A percentile compares a stretch with the other conserved stretches of the same genome.
Conservation (phyloP, 495 filamentous ascomycete genomes). For the Daldinia grandis region DNA sequence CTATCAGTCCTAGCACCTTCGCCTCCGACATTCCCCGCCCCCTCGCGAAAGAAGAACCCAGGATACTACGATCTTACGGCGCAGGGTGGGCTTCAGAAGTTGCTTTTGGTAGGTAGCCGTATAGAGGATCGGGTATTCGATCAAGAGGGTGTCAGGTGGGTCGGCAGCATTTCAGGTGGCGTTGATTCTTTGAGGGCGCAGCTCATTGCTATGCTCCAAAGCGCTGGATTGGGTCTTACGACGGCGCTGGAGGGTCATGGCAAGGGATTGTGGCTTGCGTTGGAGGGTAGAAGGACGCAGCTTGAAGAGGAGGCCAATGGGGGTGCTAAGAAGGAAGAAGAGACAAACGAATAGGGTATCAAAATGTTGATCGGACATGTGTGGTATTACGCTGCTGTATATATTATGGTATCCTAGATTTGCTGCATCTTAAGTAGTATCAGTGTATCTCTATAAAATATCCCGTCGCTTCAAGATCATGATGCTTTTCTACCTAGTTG, state of each 20-base stretch:
- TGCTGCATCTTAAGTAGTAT: not conserved
- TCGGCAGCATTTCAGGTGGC: slow-evolving; percentile 84
- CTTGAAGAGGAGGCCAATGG: slow-evolving; percentile 77
- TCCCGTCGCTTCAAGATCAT: not conserved
- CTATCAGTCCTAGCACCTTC: slow-evolving; percentile 78
- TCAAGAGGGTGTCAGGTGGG: slow-evolving; percentile 77
- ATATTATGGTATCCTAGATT: not conserved
- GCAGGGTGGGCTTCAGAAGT: slow-evolving; percentile 83
- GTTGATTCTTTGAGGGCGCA: slow-evolving; percentile 83
- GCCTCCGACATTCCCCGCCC: slow-evolving; percentile 75
- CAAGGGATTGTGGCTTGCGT: slow-evolving; percentile 81
- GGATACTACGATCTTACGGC: slow-evolving; percentile 79
- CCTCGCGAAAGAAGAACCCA: slow-evolving; percentile 75
- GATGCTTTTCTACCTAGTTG: too few species aligned
- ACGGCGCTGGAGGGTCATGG: slow-evolving; percentile 76
- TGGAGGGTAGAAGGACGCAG: slow-evolving; percentile 78
- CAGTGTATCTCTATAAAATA: not conserved
- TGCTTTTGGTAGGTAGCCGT: slow-evolving; percentile 84
- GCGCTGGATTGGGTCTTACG: slow-evolving; percentile 76
- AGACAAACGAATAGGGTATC: slow-evolving; percentile 37
- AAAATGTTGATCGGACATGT: not conserved
- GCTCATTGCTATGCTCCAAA: slow-evolving; percentile 79
- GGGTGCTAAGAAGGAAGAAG: slow-evolving; percentile 43
- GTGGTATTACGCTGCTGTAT: slow-evolving; percentile 1
- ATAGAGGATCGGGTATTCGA: slow-evolving; percentile 86